These are phyloP conservation scores for Euphorbia lathyris DNA, from an alignment of 345 rosid genomes.

Conservation along the genomic window DNA sequence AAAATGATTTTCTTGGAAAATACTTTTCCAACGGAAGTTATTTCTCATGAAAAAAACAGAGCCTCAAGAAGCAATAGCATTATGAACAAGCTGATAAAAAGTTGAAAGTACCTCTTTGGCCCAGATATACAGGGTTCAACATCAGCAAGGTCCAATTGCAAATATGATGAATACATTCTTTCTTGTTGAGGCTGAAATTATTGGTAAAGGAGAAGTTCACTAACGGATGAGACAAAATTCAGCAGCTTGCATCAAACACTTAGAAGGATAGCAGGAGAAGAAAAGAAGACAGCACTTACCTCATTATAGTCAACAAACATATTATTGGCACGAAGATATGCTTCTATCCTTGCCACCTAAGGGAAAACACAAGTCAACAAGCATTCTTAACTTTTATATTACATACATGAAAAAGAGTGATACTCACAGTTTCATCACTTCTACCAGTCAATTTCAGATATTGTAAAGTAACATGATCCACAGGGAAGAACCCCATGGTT, in stretches of 20 bases:
- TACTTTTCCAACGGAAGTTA: too few relatives aligned
- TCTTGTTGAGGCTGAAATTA: conserved; percentile 73
- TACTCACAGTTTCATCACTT: conserved; percentile 89
- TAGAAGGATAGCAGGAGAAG: background rate
- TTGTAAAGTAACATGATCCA: conserved; percentile 90
- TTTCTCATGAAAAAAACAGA: too few relatives aligned
- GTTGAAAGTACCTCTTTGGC: conserved; percentile 72
- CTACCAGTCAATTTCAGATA: conserved; percentile 97
- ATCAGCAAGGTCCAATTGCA: conserved; percentile 64
- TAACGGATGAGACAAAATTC: conserved; percentile 13
- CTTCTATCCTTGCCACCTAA: conserved; percentile 89
- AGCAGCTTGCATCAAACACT: background rate
- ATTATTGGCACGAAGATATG: conserved; percentile 92
- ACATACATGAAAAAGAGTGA: conserved; percentile 4
- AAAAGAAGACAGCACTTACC: conserved; percentile 37
- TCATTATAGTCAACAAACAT: conserved; percentile 93
- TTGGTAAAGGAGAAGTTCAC: background rate
- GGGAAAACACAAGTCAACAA: background rate
- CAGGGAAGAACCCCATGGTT: conserved; percentile 99
- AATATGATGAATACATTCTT: conserved; percentile 77
- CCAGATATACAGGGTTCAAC: conserved; percentile 98
- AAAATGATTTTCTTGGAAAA: too few relatives aligned
- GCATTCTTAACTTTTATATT: conserved; percentile 3
- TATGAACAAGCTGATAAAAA: background rate
- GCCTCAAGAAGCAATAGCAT: background rate